Evolutionary conservation across 768 basidiomycete genomes (phyloP).

Genomic region (Candolleomyces aberdarensis): DNA sequence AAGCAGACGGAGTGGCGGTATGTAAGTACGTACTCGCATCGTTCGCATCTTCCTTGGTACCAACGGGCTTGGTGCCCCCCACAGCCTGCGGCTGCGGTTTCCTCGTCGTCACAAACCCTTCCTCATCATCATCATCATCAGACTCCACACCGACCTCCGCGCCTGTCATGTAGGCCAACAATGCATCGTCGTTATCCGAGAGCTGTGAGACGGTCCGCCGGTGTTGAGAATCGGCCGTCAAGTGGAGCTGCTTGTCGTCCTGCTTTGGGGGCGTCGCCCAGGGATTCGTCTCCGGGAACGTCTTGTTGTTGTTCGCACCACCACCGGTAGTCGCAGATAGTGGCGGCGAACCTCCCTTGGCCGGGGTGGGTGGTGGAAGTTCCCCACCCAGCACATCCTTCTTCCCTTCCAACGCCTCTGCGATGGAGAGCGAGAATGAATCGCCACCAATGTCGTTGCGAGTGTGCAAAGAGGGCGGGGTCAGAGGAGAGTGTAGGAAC

Average conservation of each 20-base stretch:
- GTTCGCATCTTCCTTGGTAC: too few relatives aligned
- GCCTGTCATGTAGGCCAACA: constrained; percentile 38
- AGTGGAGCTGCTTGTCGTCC: background rate
- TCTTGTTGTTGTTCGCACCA: too few relatives aligned
- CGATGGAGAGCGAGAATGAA: constrained; percentile 36
- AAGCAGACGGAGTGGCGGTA: too few relatives aligned
- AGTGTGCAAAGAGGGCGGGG: constrained; percentile 2
- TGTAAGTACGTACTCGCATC: too few relatives aligned
- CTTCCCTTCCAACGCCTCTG: constrained; percentile 23
- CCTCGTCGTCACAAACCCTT: background rate
- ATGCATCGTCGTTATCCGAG: constrained; percentile 29
- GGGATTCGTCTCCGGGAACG: background rate
- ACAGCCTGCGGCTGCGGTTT: too few relatives aligned
- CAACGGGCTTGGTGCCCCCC: too few relatives aligned
- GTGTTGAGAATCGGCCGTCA: background rate
- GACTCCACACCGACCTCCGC: constrained; percentile 15
- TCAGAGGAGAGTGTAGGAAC: too few relatives aligned
- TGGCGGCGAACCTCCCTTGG: background rate
- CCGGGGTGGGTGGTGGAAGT: constrained; percentile 6
- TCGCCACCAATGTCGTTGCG: constrained; percentile 3
- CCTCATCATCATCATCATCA: background rate
- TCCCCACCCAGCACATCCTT: constrained; percentile 9
- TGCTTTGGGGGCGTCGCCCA: constrained; percentile 2
- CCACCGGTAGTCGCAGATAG: too few relatives aligned
- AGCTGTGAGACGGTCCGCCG: constrained; percentile 12